A percentile compares a stretch with the other conserved stretches of the same genome.
phyloP scores from a whole-genome alignment of 1,284 basidiomycete species.

The Entoloma clypeatum region DNA sequence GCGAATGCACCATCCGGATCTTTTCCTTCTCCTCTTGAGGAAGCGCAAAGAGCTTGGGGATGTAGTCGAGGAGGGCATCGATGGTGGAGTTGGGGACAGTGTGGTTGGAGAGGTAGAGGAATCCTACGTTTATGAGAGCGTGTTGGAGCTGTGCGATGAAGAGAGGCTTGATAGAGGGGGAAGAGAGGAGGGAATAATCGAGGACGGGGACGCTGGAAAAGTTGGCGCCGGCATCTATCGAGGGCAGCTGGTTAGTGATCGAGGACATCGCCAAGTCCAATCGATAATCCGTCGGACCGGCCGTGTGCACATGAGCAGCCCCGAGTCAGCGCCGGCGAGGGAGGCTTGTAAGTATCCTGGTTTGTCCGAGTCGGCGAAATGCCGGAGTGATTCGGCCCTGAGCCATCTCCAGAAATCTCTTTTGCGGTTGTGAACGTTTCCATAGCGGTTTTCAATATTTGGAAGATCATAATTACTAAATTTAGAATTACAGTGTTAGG shows the following conservation, averaged over 20 bases:
- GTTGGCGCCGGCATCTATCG: slow-evolving; percentile 23
- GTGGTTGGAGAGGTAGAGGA: slow-evolving; percentile 56
- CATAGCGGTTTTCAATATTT: too few species aligned
- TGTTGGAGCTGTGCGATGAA: slow-evolving; percentile 55
- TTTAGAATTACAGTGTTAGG: too few species aligned
- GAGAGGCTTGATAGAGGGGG: slow-evolving; percentile 33
- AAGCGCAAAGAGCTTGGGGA: slow-evolving; percentile 59
- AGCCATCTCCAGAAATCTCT: too few species aligned
- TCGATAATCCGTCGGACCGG: too few species aligned
- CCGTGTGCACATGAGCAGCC: too few species aligned
- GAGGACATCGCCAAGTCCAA: too few species aligned
- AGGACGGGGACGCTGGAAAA: slow-evolving; percentile 59
- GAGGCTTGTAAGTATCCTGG: too few species aligned
- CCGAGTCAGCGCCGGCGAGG: too few species aligned
- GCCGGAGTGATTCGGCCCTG: too few species aligned
- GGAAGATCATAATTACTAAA: too few species aligned
- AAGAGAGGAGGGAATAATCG: slow-evolving; percentile 46
- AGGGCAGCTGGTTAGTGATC: slow-evolving; percentile 3
- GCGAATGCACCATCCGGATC: slow-evolving; percentile 58
- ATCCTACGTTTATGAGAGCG: slow-evolving; percentile 61
- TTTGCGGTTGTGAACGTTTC: too few species aligned
- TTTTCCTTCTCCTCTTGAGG: slow-evolving; percentile 57
- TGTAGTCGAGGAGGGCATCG: slow-evolving; percentile 44
- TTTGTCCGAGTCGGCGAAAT: too few species aligned
- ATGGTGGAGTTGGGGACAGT: slow-evolving; percentile 40